Evolutionary conservation across 2,329 filamentous ascomycete genomes (phyloP), one percentile per base, ranked within the genome.

Genomic region (Westerdykella aurantiaca): DNA sequence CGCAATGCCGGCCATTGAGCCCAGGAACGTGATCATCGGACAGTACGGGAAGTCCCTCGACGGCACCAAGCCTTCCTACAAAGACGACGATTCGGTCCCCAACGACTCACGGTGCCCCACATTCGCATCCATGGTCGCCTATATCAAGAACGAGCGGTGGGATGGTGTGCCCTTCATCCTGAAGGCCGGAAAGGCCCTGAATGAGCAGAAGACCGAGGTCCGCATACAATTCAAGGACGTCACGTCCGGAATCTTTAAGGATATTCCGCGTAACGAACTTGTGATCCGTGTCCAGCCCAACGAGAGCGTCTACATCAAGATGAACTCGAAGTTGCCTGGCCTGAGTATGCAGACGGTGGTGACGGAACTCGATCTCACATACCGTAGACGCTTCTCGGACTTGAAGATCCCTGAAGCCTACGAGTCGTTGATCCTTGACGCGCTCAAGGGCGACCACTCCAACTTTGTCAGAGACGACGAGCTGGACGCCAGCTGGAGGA

Each of bases 141-240:
- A 94, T 74, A 97, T 98, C 73, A 97, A 97, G 81, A 98, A 98
- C 70, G 93, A 98, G 81, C 80, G 93, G 59, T 98, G 93, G 93
- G 94, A 98, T 57, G 94, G 93, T 45, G 93, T 98, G 42, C 93
- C 93, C 41, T 98, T 98, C 77, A 98, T 98, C 71, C 80, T 98
- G 75, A 98, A 98, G 84, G 93, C 93, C 37, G 93, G 93, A 60
- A 98, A 98, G 77, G 90, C 93, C 37, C 77, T 98, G 52, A 98
- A 98, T 70, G 93, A 98, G 79, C 93, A 98, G 70, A 98, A 98
- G 83, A 98, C 93, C 12, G 93, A 98, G 74, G 93, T 98, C 56
- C 86, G 93, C 64, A 95, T 98, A 60, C 93, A 98, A 71, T 98
- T 96, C 83, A 95, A 95, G 79, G 93, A 98, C 67, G 93, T 98